Conservation (phyloP, 805 yeast genomes). For the Candida chauliodis region DNA sequence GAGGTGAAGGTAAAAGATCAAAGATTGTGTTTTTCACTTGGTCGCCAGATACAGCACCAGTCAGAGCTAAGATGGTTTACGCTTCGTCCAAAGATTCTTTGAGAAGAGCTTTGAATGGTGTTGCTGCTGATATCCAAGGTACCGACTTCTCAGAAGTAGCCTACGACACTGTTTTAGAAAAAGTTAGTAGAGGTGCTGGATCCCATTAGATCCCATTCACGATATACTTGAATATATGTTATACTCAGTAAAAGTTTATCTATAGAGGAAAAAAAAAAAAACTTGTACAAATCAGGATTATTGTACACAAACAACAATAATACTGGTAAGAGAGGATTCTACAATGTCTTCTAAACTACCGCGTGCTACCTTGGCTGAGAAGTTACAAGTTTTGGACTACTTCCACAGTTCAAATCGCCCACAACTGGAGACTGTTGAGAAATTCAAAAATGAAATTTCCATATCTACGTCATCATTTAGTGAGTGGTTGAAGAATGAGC, state of each 20-base stretch:
- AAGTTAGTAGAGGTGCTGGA: slow-evolving; percentile 77
- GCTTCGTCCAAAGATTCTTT: slow-evolving; percentile 98
- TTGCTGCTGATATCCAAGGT: slow-evolving; percentile 93
- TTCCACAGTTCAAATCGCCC: slow-evolving; percentile 47
- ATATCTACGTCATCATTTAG: slow-evolving; percentile 59
- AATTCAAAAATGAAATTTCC: slow-evolving; percentile 46
- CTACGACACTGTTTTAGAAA: slow-evolving; percentile 87
- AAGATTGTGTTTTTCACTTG: slow-evolving; percentile 73
- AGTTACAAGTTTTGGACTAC: slow-evolving; percentile 51
- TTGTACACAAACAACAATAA: not conserved
- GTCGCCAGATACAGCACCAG: slow-evolving; percentile 97
- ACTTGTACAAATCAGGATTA: slow-evolving; percentile 2
- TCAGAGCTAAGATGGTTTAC: slow-evolving; percentile 95
- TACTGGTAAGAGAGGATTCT: slow-evolving; percentile 5
- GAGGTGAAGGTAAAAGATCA: slow-evolving; percentile 92
- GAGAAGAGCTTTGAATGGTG: slow-evolving; percentile 95
- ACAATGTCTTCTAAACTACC: slow-evolving; percentile 24
- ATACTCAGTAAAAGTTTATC: not conserved
- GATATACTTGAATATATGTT: not conserved
- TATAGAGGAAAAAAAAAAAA: not conserved
- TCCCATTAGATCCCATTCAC: slow-evolving; percentile 15
- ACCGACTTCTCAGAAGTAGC: slow-evolving; percentile 97
- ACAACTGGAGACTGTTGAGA: slow-evolving; percentile 56
- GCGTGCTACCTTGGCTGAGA: slow-evolving; percentile 58
- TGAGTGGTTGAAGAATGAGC: slow-evolving; percentile 59